Evolutionary conservation across 768 basidiomycete species (phyloP), one percentile per base, ranked within the genome.

Genomic region (Exsudoporus frostii): DNA sequence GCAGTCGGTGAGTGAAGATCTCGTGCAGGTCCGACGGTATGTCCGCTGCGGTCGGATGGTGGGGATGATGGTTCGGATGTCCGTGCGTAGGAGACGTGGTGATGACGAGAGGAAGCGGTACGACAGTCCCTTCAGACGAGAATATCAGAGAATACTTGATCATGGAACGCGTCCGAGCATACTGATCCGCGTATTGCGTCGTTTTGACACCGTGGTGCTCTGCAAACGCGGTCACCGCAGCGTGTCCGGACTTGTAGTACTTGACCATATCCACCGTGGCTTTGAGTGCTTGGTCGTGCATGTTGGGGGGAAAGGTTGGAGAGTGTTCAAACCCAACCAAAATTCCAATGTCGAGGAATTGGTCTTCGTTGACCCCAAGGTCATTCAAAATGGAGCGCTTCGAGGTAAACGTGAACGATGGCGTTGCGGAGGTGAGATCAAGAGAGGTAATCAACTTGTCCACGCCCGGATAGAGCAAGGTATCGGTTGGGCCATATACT

Each of bases 341-440:
- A 62, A 99, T 88, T 22, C 86, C 88, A 56, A 94, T 81, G 70
- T 99, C 97, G 59, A 98, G 84, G 73, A 98, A 96, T 65, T 97
- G 95, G 65, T 97, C 94, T 60, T 92, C 86, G 40, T 70, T 76
- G 40, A 98, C 76, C 8, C 72, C 77, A 37, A 88, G 74, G 54
- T 86, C 84, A 19, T 65, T 73, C 53, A 97, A 76, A 58, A 98
- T 76, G 24, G 74, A 67, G 29, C 84, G 81, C 69, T 98, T 98
- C 43, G 92, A 89, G 20, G 87, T 82, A 69, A 81, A 97, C 14
- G 86, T 85, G 74, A 98, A 95, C 1, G 86, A 79, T 1, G 90
- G 88, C 38, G 74, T 76, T 38, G 78, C 54, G 29, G 84, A 78
- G 47, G 79, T 70, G 55, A 96, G 83, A 73, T 98, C 90, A 63